Evolutionary conservation across 2,329 filamentous ascomycete genomes (phyloP).

Genomic region (Teratosphaeria viscida): DNA sequence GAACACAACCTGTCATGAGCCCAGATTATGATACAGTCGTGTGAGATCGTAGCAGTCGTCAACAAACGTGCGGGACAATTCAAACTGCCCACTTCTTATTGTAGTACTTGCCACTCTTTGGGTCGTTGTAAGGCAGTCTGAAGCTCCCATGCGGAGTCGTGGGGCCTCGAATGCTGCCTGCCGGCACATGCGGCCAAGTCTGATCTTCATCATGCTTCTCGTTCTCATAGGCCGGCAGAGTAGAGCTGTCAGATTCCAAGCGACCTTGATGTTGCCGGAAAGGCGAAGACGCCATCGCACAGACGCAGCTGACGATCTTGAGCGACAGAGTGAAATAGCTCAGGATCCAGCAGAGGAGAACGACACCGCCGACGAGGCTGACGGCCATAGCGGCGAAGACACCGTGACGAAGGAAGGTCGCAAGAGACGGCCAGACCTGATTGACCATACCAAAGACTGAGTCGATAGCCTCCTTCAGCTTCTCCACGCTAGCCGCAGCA

Average conservation of each 20-base stretch:
- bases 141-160: background rate
- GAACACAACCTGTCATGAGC: background rate
- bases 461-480: background rate
- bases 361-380: background rate
- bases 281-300: background rate
- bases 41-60: too few relatives aligned
- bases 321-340: background rate
- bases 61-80: background rate
- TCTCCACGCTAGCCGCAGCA: background rate
- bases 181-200: background rate
- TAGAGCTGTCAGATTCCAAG: background rate
- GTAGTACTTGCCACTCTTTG: background rate
- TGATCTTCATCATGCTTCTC: background rate
- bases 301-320: background rate
- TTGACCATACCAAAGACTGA: background rate
- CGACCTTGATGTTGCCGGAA: background rate
- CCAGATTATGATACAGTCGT: too few relatives aligned
- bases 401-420: background rate
- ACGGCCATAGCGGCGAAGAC: background rate
- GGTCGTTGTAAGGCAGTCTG: slow-evolving; percentile 3
- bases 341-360: background rate
- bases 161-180: background rate
- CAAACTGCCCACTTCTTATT: background rate
- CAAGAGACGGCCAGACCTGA: background rate
- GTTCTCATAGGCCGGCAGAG: background rate